Evolutionary conservation across 345 rosid species (phyloP).

Genomic region (Draba incana): DNA sequence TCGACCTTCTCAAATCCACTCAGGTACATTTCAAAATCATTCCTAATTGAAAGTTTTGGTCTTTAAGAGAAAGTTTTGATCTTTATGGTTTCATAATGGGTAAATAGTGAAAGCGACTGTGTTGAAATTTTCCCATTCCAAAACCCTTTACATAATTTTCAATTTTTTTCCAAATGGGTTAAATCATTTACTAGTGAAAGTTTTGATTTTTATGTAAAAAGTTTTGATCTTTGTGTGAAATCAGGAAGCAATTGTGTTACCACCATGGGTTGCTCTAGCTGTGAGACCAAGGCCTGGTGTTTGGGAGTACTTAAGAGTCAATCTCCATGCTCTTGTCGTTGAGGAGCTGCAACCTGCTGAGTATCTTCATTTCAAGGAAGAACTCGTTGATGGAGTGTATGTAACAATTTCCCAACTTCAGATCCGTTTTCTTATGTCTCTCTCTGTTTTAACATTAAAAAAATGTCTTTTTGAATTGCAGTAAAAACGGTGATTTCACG

Average conservation of each 20-base stretch:
- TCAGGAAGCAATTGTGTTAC: slow-evolving; percentile 88
- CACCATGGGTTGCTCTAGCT: slow-evolving; percentile 94
- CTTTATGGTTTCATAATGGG: background rate
- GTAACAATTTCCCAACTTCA: background rate
- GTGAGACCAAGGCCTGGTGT: slow-evolving; percentile 97
- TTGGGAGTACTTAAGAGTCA: slow-evolving; percentile 85
- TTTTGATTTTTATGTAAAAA: background rate
- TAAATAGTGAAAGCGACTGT: too few relatives aligned
- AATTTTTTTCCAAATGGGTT: too few relatives aligned
- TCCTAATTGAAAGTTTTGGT: background rate
- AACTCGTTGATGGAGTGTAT: slow-evolving; percentile 92
- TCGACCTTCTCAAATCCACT: slow-evolving; percentile 67
- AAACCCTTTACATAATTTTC: too few relatives aligned
- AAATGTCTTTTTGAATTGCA: slow-evolving; percentile 37
- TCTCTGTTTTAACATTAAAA: slow-evolving; percentile 1
- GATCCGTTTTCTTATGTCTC: background rate
- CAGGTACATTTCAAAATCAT: slow-evolving; percentile 52
- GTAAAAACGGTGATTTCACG: slow-evolving; percentile 76
- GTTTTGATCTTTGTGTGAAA: background rate
- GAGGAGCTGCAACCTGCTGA: slow-evolving; percentile 81
- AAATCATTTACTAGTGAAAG: background rate
- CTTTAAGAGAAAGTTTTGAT: background rate
- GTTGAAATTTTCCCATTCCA: too few relatives aligned
- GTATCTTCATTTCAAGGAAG: slow-evolving; percentile 94
- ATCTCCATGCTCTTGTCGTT: slow-evolving; percentile 76